Evolutionary conservation across 768 basidiomycete genomes (phyloP), one percentile per base, ranked within the genome.

Genomic region (Phanerochaete sordida): DNA sequence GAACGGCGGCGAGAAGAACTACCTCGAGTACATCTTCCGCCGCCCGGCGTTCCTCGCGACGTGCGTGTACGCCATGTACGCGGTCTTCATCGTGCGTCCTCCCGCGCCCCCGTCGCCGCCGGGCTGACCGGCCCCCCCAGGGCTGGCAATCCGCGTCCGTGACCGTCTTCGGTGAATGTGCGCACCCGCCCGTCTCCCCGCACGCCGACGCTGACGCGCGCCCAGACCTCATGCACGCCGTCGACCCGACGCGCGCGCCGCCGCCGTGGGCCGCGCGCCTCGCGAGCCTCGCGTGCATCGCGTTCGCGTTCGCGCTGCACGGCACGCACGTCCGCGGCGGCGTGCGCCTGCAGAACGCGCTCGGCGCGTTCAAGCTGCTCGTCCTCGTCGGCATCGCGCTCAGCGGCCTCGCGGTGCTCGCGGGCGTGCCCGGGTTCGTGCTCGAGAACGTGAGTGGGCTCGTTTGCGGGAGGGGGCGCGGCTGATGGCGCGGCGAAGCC

Each of bases 1-100:
- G 2, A 90, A 79, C 57, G 89, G 89, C 0, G 89, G 86, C 1
- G 88, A 90, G 75, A 90, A 90, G 74, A 87, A 85, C 54, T 91
- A 90, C 65, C 72, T 91, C 37, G 87, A 89, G 62, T 88, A 79
- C 67, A 80, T 89, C n/a, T 90, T 82, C 70, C 75, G 81, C 48
- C 76, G 76, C 3, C 89, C 88, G 6, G 79, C 76, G 51, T 87
- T 85, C 65, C 70, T 91, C 66, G 76, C 74, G 15, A 85, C 86
- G 3, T 89, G 85, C 64, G 66, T 77, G 8, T 90, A 80, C 62
- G 78, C 83, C 2, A 71, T 79, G 19, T 89, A 87, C 66, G 77
- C 81, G 1, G 64, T 87, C 4, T 78, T 87, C 43, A 78, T 81
- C 48, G 87, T 85, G 64, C 63, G 84, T 68, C 33, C 3, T 45